Base-by-base conservation (phyloP, 495 filamentous ascomycete species). In the Tuber calosporum region DNA sequence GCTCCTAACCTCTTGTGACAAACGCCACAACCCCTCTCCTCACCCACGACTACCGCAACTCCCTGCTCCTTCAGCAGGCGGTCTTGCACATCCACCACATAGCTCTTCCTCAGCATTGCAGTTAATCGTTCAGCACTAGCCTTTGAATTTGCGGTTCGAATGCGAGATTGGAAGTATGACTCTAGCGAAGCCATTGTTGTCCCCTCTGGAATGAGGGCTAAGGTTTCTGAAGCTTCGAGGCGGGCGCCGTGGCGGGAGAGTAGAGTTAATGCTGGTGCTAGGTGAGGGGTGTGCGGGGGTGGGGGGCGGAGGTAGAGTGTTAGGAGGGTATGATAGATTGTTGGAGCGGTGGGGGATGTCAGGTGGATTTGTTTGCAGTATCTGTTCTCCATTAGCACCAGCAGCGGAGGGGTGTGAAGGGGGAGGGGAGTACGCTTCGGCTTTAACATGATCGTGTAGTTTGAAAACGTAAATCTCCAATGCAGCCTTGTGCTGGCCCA, bases 391-490 rank as follows among this genome's bases (percentile, higher is more conserved):
- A 37, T 77, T 74, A 69, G 66, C 26, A 70, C 53, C 0, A 48
- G 40, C 11, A 38, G 15, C 4, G 19, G n/a, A 22, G 66, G 74
- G 53, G n/a, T n/a, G n/a, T n/a, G 41, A 68, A 41, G 66, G 38
- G 37, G 36, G 69, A 37, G 13, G 67, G 20, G 67, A 15, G 38
- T 86, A 96, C 91, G 96, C 92, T 87, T 99, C 95, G 67, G 95
- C 96, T 81, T 97, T 98, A 4, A 84, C 85, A 74, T 92, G 92
- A 81, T 95, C 90, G 73, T 91, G 83, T 72, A 99, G 86, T 79
- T 94, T 94, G 84, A 97, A 99, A 19, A 98, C 94, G 81, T 97
- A 99, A 37, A 98, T 96, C 82, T 94, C 91, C 34, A 99, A 83
- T 0, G 96, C 94, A 82, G 97, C 93, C 81, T 92, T 91, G 83